Evolutionary conservation across 75 land plant genomes (phyloP), one percentile per base, ranked within the genome.

Genomic region (Pseudotsuga menziesii): DNA sequence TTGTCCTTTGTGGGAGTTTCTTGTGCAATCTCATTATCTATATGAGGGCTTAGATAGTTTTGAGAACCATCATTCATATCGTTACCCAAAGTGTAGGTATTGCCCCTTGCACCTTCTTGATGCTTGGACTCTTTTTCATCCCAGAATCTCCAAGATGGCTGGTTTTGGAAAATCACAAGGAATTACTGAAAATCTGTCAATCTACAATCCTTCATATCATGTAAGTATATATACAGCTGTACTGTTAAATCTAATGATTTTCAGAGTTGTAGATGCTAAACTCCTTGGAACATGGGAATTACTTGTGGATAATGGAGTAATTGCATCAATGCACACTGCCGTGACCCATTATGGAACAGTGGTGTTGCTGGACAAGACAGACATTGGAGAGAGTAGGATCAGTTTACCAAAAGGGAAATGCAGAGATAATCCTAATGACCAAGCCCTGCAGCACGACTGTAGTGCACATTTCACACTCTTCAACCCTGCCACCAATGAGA

Each of bases 311-410:
- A 80, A 87, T 77, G 85, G 79, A 55, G 90, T 86, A 5, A 78
- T 89, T 72, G n/a, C n/a, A n/a, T 87, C 78, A 89, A 86, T 22
- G 89, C n/a, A n/a, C n/a, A n/a, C n/a, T n/a, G n/a, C 84, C 5
- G 89, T 89, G 39, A 89, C 86, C 17, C 89, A 82, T 77, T 78
- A 60, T 57, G 81, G 84, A 72, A 84, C 64, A 56, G 90, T 87
- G 56, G 82, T 89, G 58, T 71, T 89, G 61, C 79, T 89, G 73
- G 90, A 89, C 75, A 72, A 84, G 41, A 89, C 90, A 59, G 75
- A 83, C 70, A 87, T 83, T 56, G 90, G 90, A 14, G 81, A 86
- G 25, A 81, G 84, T 19, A 74, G 61, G 41, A 81, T 86, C 76
- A 61, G 14, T 32, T 78, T 88, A 57, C 82, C 82, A 27, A 57